Evolutionary conservation across 148 eudicot genomes (phyloP), one percentile per base, ranked within the genome.

Genomic region (Arbutus unedo): DNA sequence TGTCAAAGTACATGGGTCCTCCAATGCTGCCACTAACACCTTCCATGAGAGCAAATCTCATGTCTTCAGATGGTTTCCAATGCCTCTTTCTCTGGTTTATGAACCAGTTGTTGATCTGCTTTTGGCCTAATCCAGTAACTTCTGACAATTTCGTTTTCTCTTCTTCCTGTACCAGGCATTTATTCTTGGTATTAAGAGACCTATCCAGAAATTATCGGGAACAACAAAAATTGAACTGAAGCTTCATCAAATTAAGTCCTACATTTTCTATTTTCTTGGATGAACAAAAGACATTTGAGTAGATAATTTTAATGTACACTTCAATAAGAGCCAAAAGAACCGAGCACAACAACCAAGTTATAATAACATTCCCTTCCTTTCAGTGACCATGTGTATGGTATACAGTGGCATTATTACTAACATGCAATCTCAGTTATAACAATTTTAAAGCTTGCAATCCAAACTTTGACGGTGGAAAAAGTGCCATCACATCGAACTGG

Each of bases 31-130:
- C 86, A 75, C 82, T 81, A 10, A 80, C 89, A 64, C 86, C 85
- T 87, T 89, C 89, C 89, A 87, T 87, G 76, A 89, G 88, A 62
- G 91, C 89, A 54, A 83, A 89, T 84, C 82, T 83, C 88, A 87
- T 85, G 77, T 89, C 91, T 56, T 89, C 88, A 2, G 91, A 87
- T 19, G 89, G 91, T 84, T 83, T 85, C 91, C 91, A 89, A 47
- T 89, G 91, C 81, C 91, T 79, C 75, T 89, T 89, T 80, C 91
- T 85, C 78, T 89, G 89, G 83, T 89, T 89, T 38, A 89, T 89
- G 62, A 89, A 89, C 91, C 91, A 89, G 77, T 89, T 89, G 82
- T 85, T 89, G 19, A 86, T 87, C 86, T 89, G 91, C 81, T 85
- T 89, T 76, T 85, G 91, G 89, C 87, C 89, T 50, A 89, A 71